phyloP scores from a whole-genome alignment of 257 asterid species.

The Solanum raphanifolium region DNA sequence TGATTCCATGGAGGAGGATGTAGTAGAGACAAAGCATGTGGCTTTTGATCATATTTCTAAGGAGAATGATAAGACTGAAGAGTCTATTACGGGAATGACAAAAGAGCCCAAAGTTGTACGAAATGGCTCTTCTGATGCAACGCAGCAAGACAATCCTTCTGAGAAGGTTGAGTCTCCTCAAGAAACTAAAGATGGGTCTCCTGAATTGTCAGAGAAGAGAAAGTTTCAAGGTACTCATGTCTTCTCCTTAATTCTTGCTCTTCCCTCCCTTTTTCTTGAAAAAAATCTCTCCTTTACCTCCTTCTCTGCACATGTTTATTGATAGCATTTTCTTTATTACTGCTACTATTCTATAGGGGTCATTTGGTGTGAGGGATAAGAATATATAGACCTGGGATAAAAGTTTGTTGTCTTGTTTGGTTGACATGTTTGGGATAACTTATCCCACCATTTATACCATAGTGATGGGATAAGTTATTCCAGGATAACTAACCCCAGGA shows the following conservation, averaged over 20 bases:
- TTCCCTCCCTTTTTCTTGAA: not conserved
- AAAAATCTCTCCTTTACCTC: not conserved
- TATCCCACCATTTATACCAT: too few relatives aligned
- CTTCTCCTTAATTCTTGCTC: not conserved
- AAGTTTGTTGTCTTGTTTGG: too few relatives aligned
- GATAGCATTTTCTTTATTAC: not conserved
- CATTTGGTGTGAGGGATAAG: too few relatives aligned
- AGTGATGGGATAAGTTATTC: too few relatives aligned
- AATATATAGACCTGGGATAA: too few relatives aligned
- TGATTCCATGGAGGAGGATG: slow-evolving; percentile 31
- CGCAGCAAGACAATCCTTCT: slow-evolving; percentile 4
- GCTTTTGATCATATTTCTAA: slow-evolving; percentile 6
- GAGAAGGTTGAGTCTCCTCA: slow-evolving; percentile 2
- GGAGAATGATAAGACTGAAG: slow-evolving; percentile 8
- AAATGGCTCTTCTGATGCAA: not conserved
- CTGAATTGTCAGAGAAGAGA: slow-evolving; percentile 7
- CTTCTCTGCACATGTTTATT: not conserved
- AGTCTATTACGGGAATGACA: not conserved
- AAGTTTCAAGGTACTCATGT: slow-evolving; percentile 15
- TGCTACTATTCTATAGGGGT: not conserved
- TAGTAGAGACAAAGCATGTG: slow-evolving; percentile 7
- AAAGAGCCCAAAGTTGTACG: not conserved
- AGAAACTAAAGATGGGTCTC: not conserved
- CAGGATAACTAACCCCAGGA: too few relatives aligned
- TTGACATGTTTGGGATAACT: too few relatives aligned